phyloP scores from a whole-genome alignment of 768 basidiomycete genomes.

The Boletus reticuloceps region DNA sequence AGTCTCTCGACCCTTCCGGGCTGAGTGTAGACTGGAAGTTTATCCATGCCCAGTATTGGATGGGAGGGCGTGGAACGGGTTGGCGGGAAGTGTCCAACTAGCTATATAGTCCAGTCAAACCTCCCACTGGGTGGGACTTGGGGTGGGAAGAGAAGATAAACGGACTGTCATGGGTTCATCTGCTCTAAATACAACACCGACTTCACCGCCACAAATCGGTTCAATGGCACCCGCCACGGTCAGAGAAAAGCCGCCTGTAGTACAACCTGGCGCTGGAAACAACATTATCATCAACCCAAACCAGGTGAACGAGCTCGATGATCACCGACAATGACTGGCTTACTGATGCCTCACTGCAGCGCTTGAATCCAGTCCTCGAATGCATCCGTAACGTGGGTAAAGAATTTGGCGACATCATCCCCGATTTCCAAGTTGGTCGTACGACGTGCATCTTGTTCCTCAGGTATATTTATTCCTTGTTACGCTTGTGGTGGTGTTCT shows the following conservation, averaged over 20 bases:
- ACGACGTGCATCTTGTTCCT: conserved; percentile 92
- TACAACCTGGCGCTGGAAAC: conserved; percentile 62
- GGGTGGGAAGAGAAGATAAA: too few relatives aligned
- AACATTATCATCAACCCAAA: conserved; percentile 62
- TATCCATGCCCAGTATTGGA: conserved; percentile 23
- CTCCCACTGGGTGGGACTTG: too few relatives aligned
- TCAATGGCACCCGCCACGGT: not conserved
- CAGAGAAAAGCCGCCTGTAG: conserved; percentile 47
- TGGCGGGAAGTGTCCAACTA: not conserved
- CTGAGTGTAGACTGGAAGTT: conserved; percentile 20
- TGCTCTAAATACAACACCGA: not conserved
- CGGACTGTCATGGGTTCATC: too few relatives aligned
- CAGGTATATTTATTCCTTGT: conserved; percentile 48
- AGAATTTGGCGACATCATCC: conserved; percentile 91
- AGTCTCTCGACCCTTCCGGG: conserved; percentile 10
- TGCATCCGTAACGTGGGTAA: conserved; percentile 85
- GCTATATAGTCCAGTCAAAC: too few relatives aligned
- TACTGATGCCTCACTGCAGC: conserved; percentile 38
- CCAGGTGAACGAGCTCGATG: conserved; percentile 40
- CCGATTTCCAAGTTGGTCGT: conserved; percentile 93
- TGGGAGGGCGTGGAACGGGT: not conserved
- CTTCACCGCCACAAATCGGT: conserved; percentile 9
- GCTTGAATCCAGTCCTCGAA: conserved; percentile 87
- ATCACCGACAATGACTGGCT: not conserved
- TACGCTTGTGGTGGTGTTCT: not conserved